phyloP scores from a whole-genome alignment of 352 stramenopile species.

The Globisporangium emineosum region DNA sequence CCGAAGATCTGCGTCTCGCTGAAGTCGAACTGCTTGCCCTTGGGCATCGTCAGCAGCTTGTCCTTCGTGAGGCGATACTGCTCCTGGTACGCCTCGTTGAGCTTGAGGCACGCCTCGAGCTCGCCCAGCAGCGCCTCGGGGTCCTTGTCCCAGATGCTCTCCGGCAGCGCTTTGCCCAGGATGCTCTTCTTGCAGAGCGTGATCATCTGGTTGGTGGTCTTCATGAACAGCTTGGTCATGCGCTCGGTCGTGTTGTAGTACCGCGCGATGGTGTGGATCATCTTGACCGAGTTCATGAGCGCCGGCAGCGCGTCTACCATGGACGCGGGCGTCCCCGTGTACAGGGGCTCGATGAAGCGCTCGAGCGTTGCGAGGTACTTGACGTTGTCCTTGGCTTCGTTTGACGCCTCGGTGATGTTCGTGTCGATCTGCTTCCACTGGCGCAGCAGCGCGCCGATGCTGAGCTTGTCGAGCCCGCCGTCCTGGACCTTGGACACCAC shows the following conservation, averaged over 20 bases:
- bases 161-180: conserved; percentile 43
- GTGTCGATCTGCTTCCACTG: conserved; percentile 90
- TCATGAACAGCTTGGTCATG: conserved; percentile 91
- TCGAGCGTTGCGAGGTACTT: conserved; percentile 84
- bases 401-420: conserved; percentile 81
- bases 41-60: conserved; percentile 86
- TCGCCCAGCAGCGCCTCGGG: conserved; percentile 56
- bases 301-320: conserved; percentile 78
- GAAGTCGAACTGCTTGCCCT: conserved; percentile 91
- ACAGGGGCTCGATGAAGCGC: conserved; percentile 85
- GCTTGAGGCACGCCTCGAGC: conserved; percentile 76
- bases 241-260: conserved; percentile 90
- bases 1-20: conserved; percentile 90
- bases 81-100: conserved; percentile 91
- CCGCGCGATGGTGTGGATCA: conserved; percentile 87
- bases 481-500: conserved; percentile 81
- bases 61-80: conserved; percentile 88
- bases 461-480: conserved; percentile 57
- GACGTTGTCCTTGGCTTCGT: conserved; percentile 86
- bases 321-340: conserved; percentile 44
- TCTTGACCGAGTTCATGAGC: conserved; percentile 90
- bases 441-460: conserved; percentile 51
- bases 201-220: conserved; percentile 91
- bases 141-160: conserved; percentile 78
- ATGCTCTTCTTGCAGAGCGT: conserved; percentile 71